These are phyloP conservation scores for Aspergillus jensenii DNA, from an alignment of 2,329 filamentous ascomycete species.

Conservation along the genomic window DNA sequence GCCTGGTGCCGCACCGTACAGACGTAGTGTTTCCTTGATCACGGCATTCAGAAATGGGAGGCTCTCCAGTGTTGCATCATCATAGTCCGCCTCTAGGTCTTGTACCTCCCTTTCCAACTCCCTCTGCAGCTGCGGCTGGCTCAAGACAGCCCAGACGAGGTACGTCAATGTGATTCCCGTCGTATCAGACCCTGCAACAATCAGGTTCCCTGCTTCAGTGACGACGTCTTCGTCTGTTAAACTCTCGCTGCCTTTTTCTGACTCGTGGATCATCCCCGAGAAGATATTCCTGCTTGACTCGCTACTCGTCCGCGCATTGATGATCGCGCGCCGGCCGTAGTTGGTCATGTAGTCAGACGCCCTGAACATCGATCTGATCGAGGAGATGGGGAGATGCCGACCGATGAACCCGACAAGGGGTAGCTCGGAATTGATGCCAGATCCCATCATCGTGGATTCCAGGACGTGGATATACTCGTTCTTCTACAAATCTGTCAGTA, in stretches of 20 bases:
- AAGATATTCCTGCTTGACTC: constrained; percentile 37
- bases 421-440: constrained; percentile 12
- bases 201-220: constrained; percentile 41
- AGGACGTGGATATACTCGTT: constrained; percentile 40
- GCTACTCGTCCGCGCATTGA: constrained; percentile 18
- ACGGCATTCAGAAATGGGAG: constrained; percentile 57
- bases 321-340: constrained; percentile 12
- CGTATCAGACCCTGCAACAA: constrained; percentile 52
- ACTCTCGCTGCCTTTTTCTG: constrained; percentile 22
- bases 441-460: constrained; percentile 19
- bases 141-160: constrained; percentile 39
- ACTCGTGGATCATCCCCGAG: constrained; percentile 37
- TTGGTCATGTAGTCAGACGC: constrained; percentile 8
- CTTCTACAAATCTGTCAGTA: constrained; percentile 20
- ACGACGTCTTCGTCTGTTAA: constrained; percentile 34
- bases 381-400: constrained; percentile 7
- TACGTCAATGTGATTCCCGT: constrained; percentile 51
- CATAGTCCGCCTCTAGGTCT: constrained; percentile 30
- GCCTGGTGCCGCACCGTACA: constrained; percentile 58
- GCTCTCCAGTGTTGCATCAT: constrained; percentile 48
- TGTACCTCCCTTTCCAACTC: constrained; percentile 52
- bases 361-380: constrained; percentile 10
- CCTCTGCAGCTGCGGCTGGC: constrained; percentile 33
- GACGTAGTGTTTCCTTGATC: constrained; percentile 59
- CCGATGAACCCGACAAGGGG: constrained; percentile 6